Evolutionary conservation across 768 basidiomycete genomes (phyloP).

Genomic region (Mycena latifolia): DNA sequence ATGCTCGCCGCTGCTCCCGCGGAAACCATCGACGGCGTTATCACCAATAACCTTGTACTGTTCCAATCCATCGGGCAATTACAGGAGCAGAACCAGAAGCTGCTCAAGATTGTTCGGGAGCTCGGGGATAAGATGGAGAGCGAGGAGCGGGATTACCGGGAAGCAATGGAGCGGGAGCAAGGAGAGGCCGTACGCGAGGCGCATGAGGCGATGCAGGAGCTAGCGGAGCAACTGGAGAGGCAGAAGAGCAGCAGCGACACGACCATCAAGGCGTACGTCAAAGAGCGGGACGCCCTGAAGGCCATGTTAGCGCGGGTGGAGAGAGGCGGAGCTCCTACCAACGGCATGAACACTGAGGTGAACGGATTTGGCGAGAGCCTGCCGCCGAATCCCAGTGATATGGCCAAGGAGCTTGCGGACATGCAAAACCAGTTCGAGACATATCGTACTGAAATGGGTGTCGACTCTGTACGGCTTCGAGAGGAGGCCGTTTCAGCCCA

Average conservation of each 20-base stretch:
- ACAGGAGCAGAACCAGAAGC: constrained; percentile 93
- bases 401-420: constrained; percentile 74
- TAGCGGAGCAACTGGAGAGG: constrained; percentile 82
- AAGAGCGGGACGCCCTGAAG: constrained; percentile 90
- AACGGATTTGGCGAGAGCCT: constrained; percentile 50
- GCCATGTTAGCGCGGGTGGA: constrained; percentile 75
- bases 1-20: constrained; percentile 54
- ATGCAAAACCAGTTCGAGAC: constrained; percentile 85
- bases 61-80: constrained; percentile 84
- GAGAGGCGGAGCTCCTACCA: constrained; percentile 39
- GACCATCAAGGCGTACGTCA: constrained; percentile 84
- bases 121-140: constrained; percentile 88
- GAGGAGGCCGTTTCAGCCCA: constrained; percentile 78
- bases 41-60: constrained; percentile 89
- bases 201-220: constrained; percentile 84
- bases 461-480: constrained; percentile 78
- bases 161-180: constrained; percentile 78
- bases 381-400: constrained; percentile 47
- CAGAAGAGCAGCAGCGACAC: constrained; percentile 78
- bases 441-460: constrained; percentile 83
- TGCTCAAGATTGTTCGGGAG: constrained; percentile 86
- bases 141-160: constrained; percentile 83
- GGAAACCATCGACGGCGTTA: constrained; percentile 79
- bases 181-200: constrained; percentile 88
- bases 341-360: constrained; percentile 35